Evolutionary conservation across 2,329 filamentous ascomycete genomes (phyloP).

Genomic region (Periconia sp.): DNA sequence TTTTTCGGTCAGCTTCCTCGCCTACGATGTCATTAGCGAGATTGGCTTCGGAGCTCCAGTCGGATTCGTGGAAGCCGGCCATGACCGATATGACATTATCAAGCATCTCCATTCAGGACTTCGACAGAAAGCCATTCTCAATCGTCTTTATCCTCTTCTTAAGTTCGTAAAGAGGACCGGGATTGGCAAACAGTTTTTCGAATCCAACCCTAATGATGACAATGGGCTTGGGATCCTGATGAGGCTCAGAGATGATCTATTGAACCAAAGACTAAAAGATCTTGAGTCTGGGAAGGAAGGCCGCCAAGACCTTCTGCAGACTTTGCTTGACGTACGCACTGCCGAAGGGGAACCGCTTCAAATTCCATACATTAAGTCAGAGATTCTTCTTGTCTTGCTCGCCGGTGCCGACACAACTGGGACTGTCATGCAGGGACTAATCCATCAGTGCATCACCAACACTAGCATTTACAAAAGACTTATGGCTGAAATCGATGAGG

Average conservation of each 20-base stretch:
- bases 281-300: conserved; percentile 54
- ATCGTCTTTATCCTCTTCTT: conserved; percentile 60
- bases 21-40: conserved; percentile 64
- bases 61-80: conserved; percentile 62
- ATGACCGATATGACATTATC: conserved; percentile 60
- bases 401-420: conserved; percentile 62
- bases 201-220: conserved; percentile 59
- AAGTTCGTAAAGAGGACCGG: conserved; percentile 62
- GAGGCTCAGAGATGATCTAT: conserved; percentile 62
- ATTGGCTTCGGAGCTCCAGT: conserved; percentile 63
- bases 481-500: conserved; percentile 55
- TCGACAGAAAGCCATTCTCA: conserved; percentile 58
- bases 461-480: conserved; percentile 51
- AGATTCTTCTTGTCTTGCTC: conserved; percentile 59
- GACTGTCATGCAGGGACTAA: conserved; percentile 57
- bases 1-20: too few species aligned
- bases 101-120: conserved; percentile 61
- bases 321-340: conserved; percentile 48
- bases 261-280: conserved; percentile 56
- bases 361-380: conserved; percentile 60
- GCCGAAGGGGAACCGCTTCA: conserved; percentile 53
- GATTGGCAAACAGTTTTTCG: conserved; percentile 59
- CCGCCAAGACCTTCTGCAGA: conserved; percentile 62
- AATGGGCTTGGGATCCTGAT: conserved; percentile 63
- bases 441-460: too few species aligned